Percentiles rank a stretch among this genome's conserved stretches.
Evolutionary conservation across 2,329 filamentous ascomycete species (phyloP).

Genomic region (Achaetomium macrosporum): DNA sequence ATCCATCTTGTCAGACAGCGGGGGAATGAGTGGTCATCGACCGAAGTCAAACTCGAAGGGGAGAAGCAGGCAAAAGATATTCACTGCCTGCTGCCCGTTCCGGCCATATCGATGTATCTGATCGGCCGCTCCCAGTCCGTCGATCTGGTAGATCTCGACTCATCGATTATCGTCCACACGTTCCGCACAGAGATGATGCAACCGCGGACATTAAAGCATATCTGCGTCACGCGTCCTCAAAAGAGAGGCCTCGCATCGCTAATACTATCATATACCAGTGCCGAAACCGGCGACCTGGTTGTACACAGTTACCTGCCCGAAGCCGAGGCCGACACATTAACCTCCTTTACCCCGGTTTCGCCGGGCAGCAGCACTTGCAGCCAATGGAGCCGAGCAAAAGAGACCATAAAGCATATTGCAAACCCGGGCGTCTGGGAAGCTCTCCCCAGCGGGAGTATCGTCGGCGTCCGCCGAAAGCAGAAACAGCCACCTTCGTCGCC

Average conservation of each 20-base stretch:
- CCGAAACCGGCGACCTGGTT: conserved; percentile 55
- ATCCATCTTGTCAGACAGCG: conserved; percentile 43
- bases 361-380: conserved; percentile 36
- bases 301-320: conserved; percentile 57
- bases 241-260: conserved; percentile 52
- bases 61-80: conserved; percentile 40
- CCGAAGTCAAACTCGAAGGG: conserved; percentile 37
- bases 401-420: conserved; percentile 48
- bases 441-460: conserved; percentile 52
- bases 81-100: conserved; percentile 53
- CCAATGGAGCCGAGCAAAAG: conserved; percentile 46
- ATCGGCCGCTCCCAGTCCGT: conserved; percentile 51
- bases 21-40: conserved; percentile 44
- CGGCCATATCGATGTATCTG: conserved; percentile 54
- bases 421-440: conserved; percentile 62
- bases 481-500: conserved; percentile 6
- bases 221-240: conserved; percentile 46
- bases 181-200: conserved; percentile 55
- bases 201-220: conserved; percentile 53
- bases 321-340: conserved; percentile 50
- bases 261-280: conserved; percentile 58
- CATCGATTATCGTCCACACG: conserved; percentile 52
- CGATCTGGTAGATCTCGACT: conserved; percentile 56
- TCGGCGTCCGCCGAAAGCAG: conserved; percentile 51
- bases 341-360: conserved; percentile 43